Base-by-base conservation (phyloP, 2,329 filamentous ascomycete species). In the Arthrobotrys sphaeroides region DNA sequence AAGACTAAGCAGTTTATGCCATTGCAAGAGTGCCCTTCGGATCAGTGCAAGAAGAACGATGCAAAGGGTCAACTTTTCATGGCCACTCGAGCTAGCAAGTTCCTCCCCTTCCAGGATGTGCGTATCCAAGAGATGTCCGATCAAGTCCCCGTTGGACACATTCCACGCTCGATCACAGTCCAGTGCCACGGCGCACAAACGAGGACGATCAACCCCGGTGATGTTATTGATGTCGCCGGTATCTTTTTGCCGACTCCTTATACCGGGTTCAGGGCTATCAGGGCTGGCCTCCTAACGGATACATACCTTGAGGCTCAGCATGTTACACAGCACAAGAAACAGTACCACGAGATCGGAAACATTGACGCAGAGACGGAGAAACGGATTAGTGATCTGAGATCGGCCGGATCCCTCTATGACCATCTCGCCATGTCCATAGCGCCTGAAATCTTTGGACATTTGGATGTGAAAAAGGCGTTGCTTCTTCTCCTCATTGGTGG, bases 91-190 rank as follows among this genome's bases (percentile, higher is more conserved):
- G 95, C 94, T 0, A 97, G 94, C 60, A 99, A 98, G 81, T 99
- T 98, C 81, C 84, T 97, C 80, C 93, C 95, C 2, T 99, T 99
- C 85, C 95, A 99, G 83, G 95, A 99, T 83, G 89, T 98, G 83
- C 98, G 98, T 85, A 93, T 99, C 68, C 95, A 99, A 83, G 95
- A 99, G 82, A 92, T 98, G 89, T 93, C 95, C n/a, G 95, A 99
- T 82, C 95, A 99, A 83, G 95, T 99, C 0, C 95, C 95, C 5
- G 96, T 99, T 78, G 95, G 95, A 59, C 95, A 99, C 82, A 99
- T 99, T 80, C 95, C 95, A 31, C 89, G 95, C 73, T 93, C 93
- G 69, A 85, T 99, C 77, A 98, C 94, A 0, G 85, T 99, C 20
- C 88, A 96, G 80, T 97, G 93, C 83, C 91, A 96, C 81, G 95